Percentiles rank a stretch among this genome's conserved stretches.
phyloP scores from a whole-genome alignment of 1,284 basidiomycete species.

The Mycosarcoma mackinlayi region DNA sequence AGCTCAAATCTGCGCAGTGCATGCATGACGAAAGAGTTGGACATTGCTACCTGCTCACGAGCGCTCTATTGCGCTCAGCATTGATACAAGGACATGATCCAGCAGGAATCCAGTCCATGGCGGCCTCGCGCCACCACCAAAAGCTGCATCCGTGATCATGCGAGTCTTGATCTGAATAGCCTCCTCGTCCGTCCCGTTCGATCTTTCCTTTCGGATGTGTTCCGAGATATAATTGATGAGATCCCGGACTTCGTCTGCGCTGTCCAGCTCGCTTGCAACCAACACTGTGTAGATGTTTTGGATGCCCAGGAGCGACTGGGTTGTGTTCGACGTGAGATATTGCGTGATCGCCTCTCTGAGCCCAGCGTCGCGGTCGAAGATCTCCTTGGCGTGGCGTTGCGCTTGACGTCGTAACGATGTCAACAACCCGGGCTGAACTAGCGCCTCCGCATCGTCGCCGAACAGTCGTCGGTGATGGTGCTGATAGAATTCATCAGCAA shows the following conservation, averaged over 20 bases:
- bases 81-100: constrained; percentile 19
- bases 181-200: background rate
- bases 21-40: no score
- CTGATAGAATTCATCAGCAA: constrained; percentile 35
- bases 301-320: background rate
- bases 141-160: constrained; percentile 28
- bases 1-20: no score
- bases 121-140: constrained; percentile 14
- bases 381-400: constrained; percentile 9
- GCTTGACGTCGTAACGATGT: constrained; percentile 11
- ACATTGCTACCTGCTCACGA: no score
- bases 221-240: constrained; percentile 17
- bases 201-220: background rate
- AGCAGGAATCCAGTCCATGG: constrained; percentile 29
- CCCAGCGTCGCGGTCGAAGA: constrained; percentile 8
- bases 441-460: background rate
- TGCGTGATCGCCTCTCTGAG: constrained; percentile 8
- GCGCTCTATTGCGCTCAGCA: background rate
- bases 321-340: background rate
- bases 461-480: constrained; percentile 15
- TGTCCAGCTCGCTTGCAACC: constrained; percentile 24
- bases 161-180: background rate
- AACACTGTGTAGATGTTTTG: constrained; percentile 14
- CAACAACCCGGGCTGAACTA: constrained; percentile 31
- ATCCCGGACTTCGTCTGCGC: constrained; percentile 13